phyloP scores from a whole-genome alignment of 2,329 filamentous ascomycete species.

The Epichloe amarillans region DNA sequence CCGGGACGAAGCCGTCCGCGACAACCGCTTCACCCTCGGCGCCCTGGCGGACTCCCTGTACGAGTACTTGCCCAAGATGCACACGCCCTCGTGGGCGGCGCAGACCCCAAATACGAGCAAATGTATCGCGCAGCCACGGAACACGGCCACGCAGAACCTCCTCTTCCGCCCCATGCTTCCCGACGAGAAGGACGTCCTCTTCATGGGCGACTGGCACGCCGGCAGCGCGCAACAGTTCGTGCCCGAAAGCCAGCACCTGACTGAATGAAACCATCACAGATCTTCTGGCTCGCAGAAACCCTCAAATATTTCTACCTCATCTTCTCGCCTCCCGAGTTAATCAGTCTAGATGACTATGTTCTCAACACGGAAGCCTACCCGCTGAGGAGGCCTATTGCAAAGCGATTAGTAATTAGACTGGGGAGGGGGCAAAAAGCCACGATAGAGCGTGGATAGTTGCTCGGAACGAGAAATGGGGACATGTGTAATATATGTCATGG shows the following conservation, averaged over 20 bases:
- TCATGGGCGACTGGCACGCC: constrained; percentile 18
- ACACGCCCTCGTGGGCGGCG: constrained; percentile 53
- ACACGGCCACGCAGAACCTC: constrained; percentile 46
- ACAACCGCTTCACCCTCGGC: constrained; percentile 35
- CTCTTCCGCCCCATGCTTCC: constrained; percentile 59
- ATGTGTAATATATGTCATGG: not conserved
- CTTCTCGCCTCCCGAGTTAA: constrained; percentile 49
- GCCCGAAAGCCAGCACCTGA: constrained; percentile 20
- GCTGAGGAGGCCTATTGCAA: not conserved
- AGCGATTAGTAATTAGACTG: not conserved
- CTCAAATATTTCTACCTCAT: constrained; percentile 65
- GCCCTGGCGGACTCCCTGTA: constrained; percentile 45
- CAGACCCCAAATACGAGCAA: constrained; percentile 41
- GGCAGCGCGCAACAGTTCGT: constrained; percentile 12
- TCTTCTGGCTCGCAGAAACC: constrained; percentile 61
- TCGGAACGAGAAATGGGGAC: not conserved
- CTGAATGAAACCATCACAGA: constrained; percentile 27
- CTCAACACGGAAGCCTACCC: constrained; percentile 42
- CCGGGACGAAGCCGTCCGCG: constrained; percentile 37
- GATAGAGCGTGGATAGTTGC: not conserved
- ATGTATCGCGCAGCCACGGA: constrained; percentile 55
- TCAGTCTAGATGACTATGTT: constrained; percentile 56
- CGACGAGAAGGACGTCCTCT: constrained; percentile 46
- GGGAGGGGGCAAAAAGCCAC: not conserved
- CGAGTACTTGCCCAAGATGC: constrained; percentile 49